Conservation (phyloP, 495 filamentous ascomycete species). For the Hypoxylon subgilvum region DNA sequence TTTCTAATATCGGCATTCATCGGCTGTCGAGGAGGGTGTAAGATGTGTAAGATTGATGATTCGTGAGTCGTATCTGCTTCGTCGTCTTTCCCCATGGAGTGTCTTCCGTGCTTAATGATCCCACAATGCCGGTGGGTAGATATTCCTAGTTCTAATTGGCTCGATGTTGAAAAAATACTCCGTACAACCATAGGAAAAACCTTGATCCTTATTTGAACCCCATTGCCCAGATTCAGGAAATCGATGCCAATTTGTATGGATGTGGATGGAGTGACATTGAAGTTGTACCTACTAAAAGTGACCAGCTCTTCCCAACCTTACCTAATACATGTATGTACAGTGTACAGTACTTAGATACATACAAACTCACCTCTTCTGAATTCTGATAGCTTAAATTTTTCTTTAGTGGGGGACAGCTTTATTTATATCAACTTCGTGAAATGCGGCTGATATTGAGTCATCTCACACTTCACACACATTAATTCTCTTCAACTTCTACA, state of each 20-base stretch:
- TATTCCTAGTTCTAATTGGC: not conserved
- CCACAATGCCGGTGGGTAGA: not conserved
- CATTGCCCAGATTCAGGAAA: no score
- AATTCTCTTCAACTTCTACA: slow-evolving; percentile 7
- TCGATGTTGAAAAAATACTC: not conserved
- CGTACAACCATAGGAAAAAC: slow-evolving; percentile 2
- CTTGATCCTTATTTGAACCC: not conserved
- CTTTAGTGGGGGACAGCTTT: slow-evolving; percentile 31
- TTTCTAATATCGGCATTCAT: slow-evolving; percentile 6
- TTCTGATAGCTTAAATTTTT: slow-evolving; percentile 22
- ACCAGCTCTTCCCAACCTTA: no score
- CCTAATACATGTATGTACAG: slow-evolving; percentile 2
- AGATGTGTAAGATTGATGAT: slow-evolving; percentile 16
- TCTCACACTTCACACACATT: slow-evolving; percentile 9
- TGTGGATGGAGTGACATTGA: no score
- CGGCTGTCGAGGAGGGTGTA: no score
- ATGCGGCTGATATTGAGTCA: slow-evolving; percentile 25
- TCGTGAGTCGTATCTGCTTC: slow-evolving; percentile 14
- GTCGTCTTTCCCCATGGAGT: slow-evolving; percentile 26
- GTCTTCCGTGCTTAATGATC: not conserved
- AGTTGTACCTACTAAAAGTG: no score
- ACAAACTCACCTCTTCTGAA: no score
- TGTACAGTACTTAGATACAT: no score
- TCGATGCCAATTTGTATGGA: no score
- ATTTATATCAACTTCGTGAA: slow-evolving; percentile 2